Evolutionary conservation across 164 flowering plant genomes (phyloP).

Genomic region (Cinnamomum chago): DNA sequence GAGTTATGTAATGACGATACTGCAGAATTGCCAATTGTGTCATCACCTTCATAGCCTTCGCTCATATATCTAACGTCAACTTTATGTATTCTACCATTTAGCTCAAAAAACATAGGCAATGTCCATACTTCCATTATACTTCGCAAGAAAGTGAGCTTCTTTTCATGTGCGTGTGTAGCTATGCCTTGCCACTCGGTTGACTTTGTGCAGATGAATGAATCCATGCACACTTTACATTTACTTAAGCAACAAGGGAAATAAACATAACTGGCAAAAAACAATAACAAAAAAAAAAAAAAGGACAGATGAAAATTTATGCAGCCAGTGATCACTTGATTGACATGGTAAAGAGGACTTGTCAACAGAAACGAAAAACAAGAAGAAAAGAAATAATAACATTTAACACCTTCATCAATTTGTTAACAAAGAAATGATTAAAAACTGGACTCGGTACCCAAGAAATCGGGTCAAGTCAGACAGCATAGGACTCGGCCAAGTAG

Average conservation of each 20-base stretch:
- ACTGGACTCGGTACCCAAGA: neutral
- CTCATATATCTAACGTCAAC: too few species aligned
- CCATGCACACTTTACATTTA: neutral
- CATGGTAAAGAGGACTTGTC: neutral
- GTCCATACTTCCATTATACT: too few species aligned
- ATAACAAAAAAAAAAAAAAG: neutral
- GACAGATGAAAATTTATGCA: neutral
- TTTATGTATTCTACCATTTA: too few species aligned
- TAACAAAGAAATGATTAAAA: neutral
- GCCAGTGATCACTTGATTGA: neutral
- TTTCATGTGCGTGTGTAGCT: too few species aligned
- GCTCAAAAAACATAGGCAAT: too few species aligned
- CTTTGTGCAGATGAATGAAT: neutral
- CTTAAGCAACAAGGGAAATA: neutral
- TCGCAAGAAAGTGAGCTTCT: too few species aligned
- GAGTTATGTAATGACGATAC: neutral
- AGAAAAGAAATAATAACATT: neutral
- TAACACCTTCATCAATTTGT: neutral
- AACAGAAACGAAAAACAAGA: neutral
- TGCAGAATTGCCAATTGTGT: neutral
- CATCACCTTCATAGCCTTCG: neutral
- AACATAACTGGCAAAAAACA: neutral
- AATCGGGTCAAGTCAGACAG: too few species aligned
- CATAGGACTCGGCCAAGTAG: too few species aligned
- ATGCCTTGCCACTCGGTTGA: too few species aligned